phyloP scores from a whole-genome alignment of 352 stramenopile genomes.

The Pythium aristosporum region DNA sequence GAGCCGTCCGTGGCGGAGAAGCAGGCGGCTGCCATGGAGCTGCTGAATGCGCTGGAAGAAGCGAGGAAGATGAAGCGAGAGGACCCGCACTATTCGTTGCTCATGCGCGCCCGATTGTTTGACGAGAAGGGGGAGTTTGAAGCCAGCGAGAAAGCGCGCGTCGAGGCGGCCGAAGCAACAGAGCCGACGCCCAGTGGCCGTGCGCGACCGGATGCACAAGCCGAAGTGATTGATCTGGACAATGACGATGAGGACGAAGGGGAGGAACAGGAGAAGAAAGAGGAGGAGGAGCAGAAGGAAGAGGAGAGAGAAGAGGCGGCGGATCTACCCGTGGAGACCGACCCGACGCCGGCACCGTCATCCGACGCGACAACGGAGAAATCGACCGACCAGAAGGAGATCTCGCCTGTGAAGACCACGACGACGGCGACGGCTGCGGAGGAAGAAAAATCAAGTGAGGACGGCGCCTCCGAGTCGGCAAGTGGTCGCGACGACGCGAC shows the following conservation, averaged over 20 bases:
- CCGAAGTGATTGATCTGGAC: conserved; percentile 19
- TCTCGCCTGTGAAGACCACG: neutral
- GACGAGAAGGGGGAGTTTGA: conserved; percentile 7
- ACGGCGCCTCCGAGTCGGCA: neutral
- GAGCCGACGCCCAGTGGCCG: neutral
- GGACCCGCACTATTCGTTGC: conserved; percentile 21
- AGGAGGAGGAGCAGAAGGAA: neutral
- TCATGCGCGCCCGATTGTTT: neutral
- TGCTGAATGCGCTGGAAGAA: conserved; percentile 17
- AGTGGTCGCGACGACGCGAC: neutral
- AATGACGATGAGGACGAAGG: conserved; percentile 14
- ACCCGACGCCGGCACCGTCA: neutral
- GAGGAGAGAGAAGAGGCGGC: neutral
- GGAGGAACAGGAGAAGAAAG: neutral
- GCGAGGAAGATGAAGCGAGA: conserved; percentile 27
- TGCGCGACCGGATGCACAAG: neutral
- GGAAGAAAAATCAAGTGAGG: neutral
- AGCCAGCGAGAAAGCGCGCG: neutral
- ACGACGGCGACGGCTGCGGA: neutral
- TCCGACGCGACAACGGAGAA: neutral
- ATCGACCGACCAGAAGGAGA: neutral
- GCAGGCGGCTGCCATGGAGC: conserved; percentile 4
- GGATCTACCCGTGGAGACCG: neutral
- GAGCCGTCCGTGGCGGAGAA: neutral
- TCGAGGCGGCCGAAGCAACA: neutral